Percentiles rank a stretch among this genome's conserved stretches.
Conservation (phyloP, 768 basidiomycete species). For the Tephrocybe rancida region DNA sequence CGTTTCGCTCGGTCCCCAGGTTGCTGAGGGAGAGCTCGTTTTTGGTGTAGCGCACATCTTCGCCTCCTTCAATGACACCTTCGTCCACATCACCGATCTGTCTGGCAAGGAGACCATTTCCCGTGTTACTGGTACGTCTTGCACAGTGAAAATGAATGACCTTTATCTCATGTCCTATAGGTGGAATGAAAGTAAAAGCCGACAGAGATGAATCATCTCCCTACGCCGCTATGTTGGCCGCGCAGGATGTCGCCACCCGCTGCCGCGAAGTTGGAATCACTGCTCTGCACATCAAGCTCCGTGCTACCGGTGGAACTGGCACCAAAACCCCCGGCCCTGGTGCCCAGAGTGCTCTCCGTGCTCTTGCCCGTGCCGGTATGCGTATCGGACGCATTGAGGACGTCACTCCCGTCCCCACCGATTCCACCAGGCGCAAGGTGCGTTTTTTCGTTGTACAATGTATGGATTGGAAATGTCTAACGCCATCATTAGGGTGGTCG, state of each 20-base stretch:
- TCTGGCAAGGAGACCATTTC: constrained; percentile 99
- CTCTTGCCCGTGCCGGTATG: constrained; percentile 98
- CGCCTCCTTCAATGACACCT: constrained; percentile 99
- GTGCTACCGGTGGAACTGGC: constrained; percentile 97
- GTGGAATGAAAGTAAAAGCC: constrained; percentile 99
- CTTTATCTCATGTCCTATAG: constrained; percentile 33
- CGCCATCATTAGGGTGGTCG: constrained; percentile 81
- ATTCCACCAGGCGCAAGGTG: constrained; percentile 97
- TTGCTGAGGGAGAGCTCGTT: constrained; percentile 94
- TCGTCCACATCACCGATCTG: constrained; percentile 98
- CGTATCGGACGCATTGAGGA: constrained; percentile 98
- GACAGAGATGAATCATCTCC: constrained; percentile 99
- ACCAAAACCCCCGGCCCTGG: constrained; percentile 99
- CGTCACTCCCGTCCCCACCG: constrained; percentile 96
- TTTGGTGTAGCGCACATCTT: constrained; percentile 99
- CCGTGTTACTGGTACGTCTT: constrained; percentile 85
- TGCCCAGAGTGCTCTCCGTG: constrained; percentile 97
- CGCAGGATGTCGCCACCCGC: constrained; percentile 93
- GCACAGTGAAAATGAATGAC: neutral
- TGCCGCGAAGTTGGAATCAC: constrained; percentile 99
- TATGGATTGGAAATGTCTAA: neutral
- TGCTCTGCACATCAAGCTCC: constrained; percentile 98
- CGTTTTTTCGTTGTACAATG: constrained; percentile 17
- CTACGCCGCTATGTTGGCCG: constrained; percentile 97
- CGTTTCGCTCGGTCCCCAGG: constrained; percentile 93